These are phyloP conservation scores for Euptelea pleiosperma DNA, from an alignment of 164 flowering plant species.

Conservation along the genomic window DNA sequence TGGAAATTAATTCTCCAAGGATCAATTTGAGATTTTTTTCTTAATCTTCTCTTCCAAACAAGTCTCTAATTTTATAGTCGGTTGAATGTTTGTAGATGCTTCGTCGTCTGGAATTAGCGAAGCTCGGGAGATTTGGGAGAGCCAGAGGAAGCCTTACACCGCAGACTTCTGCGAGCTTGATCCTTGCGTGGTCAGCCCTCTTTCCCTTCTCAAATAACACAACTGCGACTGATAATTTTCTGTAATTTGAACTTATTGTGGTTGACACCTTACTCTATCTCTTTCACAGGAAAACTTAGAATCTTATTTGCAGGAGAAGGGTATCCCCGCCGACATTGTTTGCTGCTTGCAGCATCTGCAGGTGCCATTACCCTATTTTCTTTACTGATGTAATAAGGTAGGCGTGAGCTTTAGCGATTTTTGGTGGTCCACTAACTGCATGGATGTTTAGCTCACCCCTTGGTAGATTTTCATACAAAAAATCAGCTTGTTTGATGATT, in stretches of 20 bases:
- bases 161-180: conserved; percentile 75
- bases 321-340: conserved; percentile 61
- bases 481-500: no score
- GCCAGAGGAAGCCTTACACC: conserved; percentile 66
- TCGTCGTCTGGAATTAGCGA: conserved; percentile 56
- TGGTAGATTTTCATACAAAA: no score
- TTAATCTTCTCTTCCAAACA: not conserved
- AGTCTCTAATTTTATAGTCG: not conserved
- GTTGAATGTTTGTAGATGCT: conserved; percentile 41
- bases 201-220: not conserved
- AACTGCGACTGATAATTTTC: not conserved
- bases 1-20: not conserved
- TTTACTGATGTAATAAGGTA: no score
- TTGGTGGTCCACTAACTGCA: no score
- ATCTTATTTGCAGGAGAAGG: conserved; percentile 48
- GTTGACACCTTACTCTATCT: not conserved
- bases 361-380: conserved; percentile 34
- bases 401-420: no score
- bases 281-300: conserved; percentile 62
- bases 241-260: not conserved
- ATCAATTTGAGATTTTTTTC: not conserved
- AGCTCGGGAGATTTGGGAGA: conserved; percentile 69
- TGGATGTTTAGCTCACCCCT: no score
- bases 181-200: conserved; percentile 59
- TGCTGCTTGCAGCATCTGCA: conserved; percentile 94